Evolutionary conservation across 106 monocot species (phyloP), one percentile per base, ranked within the genome.

Genomic region (Triglochin maritima): DNA sequence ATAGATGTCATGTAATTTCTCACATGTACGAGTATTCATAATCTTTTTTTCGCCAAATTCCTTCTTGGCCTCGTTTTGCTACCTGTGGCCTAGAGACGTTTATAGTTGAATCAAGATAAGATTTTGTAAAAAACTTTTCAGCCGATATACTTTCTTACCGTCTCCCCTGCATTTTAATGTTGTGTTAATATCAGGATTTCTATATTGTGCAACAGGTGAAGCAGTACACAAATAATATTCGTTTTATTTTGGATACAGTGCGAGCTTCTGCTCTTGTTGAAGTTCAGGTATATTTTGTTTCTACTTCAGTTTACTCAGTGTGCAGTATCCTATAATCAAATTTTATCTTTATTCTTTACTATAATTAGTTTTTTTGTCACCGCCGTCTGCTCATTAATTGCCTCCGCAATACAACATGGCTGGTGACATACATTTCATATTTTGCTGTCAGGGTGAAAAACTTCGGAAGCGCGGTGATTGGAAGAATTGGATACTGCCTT

Each of bases 211-310:
- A 77, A 64, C 78, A 90, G 89, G 86, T 90, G 12, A 76, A 69
- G 49, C 74, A 66, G 43, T 61, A 86, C 49, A 90, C 86, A 57
- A 83, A 83, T 54, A 79, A 69, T 61, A 62, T 77, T 7, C 80
- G 69, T 49, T 86, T 77, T 64, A 81, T 90, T 66, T 29, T 81
- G 65, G 86, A 86, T 44, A 81, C 89, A n/a, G 70, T 86, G 49
- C 76, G 65, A 52, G 65, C 59, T 47, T 90, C 89, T 59, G 41
- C 46, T 11, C 59, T 81, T 4, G 74, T 90, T 5, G 89, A 90
- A 86, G 77, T 86, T 45, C 83, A 86, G 86, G 89, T 85, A 75
- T 16, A 11, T 16, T 48, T 49, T 53, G 7, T 3, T 53, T 53
- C 41, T 61, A 7, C 44, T 61, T 61, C 41, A 29, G 44, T 8